phyloP scores from a whole-genome alignment of 2,329 filamentous ascomycete genomes.

The Fonsecaea pugnacius region DNA sequence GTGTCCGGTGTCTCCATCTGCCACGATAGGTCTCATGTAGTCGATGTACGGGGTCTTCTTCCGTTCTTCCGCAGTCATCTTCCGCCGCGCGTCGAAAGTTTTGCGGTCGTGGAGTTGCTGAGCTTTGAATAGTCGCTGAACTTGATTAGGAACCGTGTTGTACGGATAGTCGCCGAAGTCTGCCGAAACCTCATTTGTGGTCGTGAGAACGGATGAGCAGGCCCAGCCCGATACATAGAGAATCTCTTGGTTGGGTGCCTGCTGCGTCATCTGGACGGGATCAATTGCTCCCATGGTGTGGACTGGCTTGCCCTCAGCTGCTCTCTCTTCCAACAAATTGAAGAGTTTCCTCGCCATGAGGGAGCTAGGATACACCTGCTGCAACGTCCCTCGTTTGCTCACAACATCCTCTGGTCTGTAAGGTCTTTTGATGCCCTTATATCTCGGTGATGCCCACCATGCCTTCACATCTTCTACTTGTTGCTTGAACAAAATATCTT shows the following conservation, averaged over 20 bases:
- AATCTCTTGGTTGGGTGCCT: conserved; percentile 92
- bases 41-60: conserved; percentile 80
- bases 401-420: conserved; percentile 91
- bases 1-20: conserved; percentile 93
- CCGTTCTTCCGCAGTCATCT: conserved; percentile 74
- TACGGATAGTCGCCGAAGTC: conserved; percentile 99
- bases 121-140: conserved; percentile 92
- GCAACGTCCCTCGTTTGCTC: conserved; percentile 85
- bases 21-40: conserved; percentile 92
- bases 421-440: conserved; percentile 84
- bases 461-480: conserved; percentile 83
- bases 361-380: conserved; percentile 88
- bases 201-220: conserved; percentile 88
- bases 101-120: conserved; percentile 97
- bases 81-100: conserved; percentile 84
- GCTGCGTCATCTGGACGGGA: conserved; percentile 99
- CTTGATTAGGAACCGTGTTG: conserved; percentile 97
- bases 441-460: conserved; percentile 89
- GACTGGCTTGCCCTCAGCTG: conserved; percentile 79
- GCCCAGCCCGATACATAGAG: conserved; percentile 98
- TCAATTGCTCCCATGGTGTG: conserved; percentile 99
- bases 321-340: conserved; percentile 78
- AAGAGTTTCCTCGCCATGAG: conserved; percentile 95
- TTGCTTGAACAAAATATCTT: conserved; percentile 82
- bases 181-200: conserved; percentile 94